Percentiles rank a stretch among this genome's conserved stretches.
Evolutionary conservation across 2,329 filamentous ascomycete species (phyloP).

Genomic region (Neofusicoccum laricinum): DNA sequence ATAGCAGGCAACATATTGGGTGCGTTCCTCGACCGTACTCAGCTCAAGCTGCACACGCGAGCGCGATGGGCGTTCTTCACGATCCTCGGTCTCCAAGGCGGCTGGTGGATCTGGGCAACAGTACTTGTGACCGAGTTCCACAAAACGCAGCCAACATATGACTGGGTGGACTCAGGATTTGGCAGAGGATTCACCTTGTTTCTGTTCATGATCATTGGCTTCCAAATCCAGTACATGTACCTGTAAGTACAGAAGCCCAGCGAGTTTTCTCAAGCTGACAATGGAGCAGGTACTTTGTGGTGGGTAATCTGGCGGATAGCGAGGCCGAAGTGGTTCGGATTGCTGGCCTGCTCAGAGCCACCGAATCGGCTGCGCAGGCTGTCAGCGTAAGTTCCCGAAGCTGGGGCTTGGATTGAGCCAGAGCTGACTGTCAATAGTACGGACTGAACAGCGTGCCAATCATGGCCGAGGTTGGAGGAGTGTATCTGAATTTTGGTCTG

Average conservation of each 20-base stretch:
- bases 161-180: conserved; percentile 65
- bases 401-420: neutral
- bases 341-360: conserved; percentile 65
- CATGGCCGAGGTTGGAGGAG: conserved; percentile 63
- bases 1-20: conserved; percentile 65
- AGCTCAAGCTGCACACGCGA: conserved; percentile 53
- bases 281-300: conserved; percentile 59
- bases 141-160: conserved; percentile 57
- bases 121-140: conserved; percentile 62
- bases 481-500: conserved; percentile 69
- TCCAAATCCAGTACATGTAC: conserved; percentile 73
- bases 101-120: conserved; percentile 71
- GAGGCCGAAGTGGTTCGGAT: conserved; percentile 66
- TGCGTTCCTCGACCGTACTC: conserved; percentile 58
- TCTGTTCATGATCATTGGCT: conserved; percentile 63
- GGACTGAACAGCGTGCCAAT: conserved; percentile 61
- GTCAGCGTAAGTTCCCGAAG: conserved; percentile 44
- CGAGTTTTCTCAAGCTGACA: neutral
- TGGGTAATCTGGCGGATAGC: conserved; percentile 61
- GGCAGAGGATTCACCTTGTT: conserved; percentile 66
- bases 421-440: conserved; percentile 40
- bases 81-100: conserved; percentile 60
- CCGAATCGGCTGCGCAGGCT: conserved; percentile 71
- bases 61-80: conserved; percentile 54
- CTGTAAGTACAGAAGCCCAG: conserved; percentile 40